Conservation (phyloP, 805 yeast genomes). For the Wickerhamomyces ciferrii region DNA sequence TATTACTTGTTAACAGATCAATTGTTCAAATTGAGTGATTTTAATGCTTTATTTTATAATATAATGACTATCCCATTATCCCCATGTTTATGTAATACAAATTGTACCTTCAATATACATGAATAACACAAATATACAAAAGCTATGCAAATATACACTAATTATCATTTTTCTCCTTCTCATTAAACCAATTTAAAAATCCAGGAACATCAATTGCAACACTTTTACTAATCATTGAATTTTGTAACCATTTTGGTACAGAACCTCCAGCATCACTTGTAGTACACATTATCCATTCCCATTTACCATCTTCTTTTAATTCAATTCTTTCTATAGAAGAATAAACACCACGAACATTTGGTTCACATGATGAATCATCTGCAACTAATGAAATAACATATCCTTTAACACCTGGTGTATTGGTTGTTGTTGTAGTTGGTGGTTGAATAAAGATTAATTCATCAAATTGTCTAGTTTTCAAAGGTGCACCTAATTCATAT, state of each 20-base stretch:
- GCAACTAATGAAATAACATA: slow-evolving; percentile 23
- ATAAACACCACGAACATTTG: slow-evolving; percentile 21
- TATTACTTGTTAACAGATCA: too few species aligned
- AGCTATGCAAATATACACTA: too few species aligned
- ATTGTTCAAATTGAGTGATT: too few species aligned
- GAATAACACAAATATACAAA: too few species aligned
- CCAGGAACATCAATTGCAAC: slow-evolving; percentile 29
- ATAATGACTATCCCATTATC: too few species aligned
- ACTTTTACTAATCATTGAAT: slow-evolving; percentile 24
- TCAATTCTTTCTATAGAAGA: slow-evolving; percentile 23
- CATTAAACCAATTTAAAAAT: slow-evolving; percentile 9
- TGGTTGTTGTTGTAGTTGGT: slow-evolving; percentile 5
- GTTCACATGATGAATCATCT: slow-evolving; percentile 10
- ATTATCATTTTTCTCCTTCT: not conserved
- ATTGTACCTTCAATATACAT: too few species aligned
- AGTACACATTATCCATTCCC: slow-evolving; percentile 27
- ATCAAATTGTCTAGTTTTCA: slow-evolving; percentile 25
- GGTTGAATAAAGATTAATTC: slow-evolving; percentile 18
- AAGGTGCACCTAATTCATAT: slow-evolving; percentile 25
- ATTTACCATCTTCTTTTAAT: slow-evolving; percentile 3
- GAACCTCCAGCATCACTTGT: slow-evolving; percentile 29
- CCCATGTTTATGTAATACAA: too few species aligned
- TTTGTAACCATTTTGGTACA: slow-evolving; percentile 28
- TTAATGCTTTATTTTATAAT: too few species aligned
- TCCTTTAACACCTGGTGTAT: slow-evolving; percentile 5